These are phyloP conservation scores for Alternaria tenuissima DNA, from an alignment of 2,329 filamentous ascomycete genomes.

Conservation along the genomic window DNA sequence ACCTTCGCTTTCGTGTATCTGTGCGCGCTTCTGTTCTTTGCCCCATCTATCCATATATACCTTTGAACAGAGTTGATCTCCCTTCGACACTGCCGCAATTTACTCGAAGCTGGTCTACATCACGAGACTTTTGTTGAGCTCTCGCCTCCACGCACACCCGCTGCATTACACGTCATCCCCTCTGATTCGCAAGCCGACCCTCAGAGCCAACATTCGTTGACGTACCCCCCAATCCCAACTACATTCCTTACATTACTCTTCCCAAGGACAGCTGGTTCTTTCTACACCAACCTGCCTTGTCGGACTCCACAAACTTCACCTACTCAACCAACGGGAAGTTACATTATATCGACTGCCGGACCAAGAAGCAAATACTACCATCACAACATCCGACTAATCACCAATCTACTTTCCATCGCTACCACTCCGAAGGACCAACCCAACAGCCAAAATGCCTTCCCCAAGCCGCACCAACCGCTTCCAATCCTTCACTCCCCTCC, in stretches of 20 bases:
- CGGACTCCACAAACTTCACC: conserved; percentile 1
- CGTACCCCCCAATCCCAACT: background rate
- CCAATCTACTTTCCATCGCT: background rate
- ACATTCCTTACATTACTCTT: conserved; percentile 5
- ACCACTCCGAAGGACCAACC: conserved; percentile 9
- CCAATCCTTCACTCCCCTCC: conserved; percentile 47
- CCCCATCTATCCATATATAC: background rate
- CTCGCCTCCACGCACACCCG: conserved; percentile 1
- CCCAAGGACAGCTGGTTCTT: conserved; percentile 2
- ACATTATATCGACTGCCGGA: conserved; percentile 1
- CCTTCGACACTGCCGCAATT: conserved; percentile 25
- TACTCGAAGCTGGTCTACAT: conserved; percentile 22
- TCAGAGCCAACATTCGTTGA: conserved; percentile 7
- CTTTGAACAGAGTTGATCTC: conserved; percentile 19
- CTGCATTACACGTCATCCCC: conserved; percentile 7
- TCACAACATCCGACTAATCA: conserved; percentile 2
- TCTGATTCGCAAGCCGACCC: conserved; percentile 15
- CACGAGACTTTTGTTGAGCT: conserved; percentile 10
- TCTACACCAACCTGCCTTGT: background rate
- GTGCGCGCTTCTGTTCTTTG: conserved; percentile 3
- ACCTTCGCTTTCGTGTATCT: conserved; percentile 18
- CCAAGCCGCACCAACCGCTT: conserved; percentile 50
- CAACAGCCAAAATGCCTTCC: conserved; percentile 37
- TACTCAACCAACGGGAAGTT: conserved; percentile 1
- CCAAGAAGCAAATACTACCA: conserved; percentile 10